Evolutionary conservation across 2,329 filamentous ascomycete species (phyloP), one percentile per base, ranked within the genome.

Genomic region (Zymoseptoria brevis): DNA sequence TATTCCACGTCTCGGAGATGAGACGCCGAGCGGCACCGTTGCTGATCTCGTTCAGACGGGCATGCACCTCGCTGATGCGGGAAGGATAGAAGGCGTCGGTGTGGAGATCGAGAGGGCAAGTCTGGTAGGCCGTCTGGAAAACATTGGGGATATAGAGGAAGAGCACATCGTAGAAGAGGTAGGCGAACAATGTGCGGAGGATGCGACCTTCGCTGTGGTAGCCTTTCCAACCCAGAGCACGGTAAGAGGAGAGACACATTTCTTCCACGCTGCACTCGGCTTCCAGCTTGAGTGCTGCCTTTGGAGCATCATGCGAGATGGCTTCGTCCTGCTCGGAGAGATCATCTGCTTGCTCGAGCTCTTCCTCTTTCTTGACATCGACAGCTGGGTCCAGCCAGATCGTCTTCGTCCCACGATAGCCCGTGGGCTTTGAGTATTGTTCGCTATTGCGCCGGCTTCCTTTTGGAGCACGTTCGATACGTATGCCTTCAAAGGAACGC

Each of bases 71-170:
- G 3, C 87, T 90, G 41, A 88, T 85, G n/a, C 94, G 83, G 0
- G 87, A 85, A 0, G 89, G 83, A 71, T 90, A 97, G 76, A 99
- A 99, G 2, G 88, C 86, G 72, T 99, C 94, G 0, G 92, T 96
- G 71, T 95, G 88, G 5, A 99, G 78, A 72, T 99, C 94, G 3
- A 99, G 77, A 0, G 94, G 94, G 69, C 90, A 96, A 0, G 90
- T 96, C 74, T 99, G 94, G 72, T 90, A 99, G 0, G 88, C 84
- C 5, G 94, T 99, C 72, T 97, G 93, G 74, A 99, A 99, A 57
- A 99, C 93, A 67, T 97, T 96, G 24, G 94, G 93, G 4, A 97
- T 83, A 73, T 96, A 96, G 24, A 90, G 80, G 75, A 97, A 97
- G 6, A 99, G 78, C 22, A 97, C 83, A 73, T 99, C 93, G 77